Evolutionary conservation across 2,329 filamentous ascomycete genomes (phyloP).

Genomic region (Mollisiaceae sp.): DNA sequence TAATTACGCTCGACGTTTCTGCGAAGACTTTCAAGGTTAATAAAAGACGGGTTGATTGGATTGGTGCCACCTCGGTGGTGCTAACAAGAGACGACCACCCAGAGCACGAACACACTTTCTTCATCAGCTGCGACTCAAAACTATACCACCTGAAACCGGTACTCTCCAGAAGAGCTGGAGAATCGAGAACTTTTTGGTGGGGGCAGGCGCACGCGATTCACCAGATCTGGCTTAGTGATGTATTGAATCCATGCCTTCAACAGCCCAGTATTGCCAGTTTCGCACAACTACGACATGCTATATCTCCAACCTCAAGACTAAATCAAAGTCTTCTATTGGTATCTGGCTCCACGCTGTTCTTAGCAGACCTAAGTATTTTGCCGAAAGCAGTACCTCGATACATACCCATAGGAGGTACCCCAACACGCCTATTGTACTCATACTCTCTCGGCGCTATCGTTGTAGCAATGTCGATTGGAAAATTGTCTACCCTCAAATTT

Average conservation of each 20-base stretch:
- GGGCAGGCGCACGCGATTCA: conserved; percentile 31
- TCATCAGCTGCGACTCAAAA: conserved; percentile 56
- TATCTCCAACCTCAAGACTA: conserved; percentile 20
- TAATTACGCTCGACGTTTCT: conserved; percentile 34
- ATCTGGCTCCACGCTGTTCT: conserved; percentile 54
- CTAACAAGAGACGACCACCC: conserved; percentile 34
- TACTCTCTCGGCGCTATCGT: conserved; percentile 57
- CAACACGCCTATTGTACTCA: conserved; percentile 58
- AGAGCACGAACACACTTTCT: conserved; percentile 40
- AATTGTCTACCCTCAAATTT: conserved; percentile 57
- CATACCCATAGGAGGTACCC: conserved; percentile 48
- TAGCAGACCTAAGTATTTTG: conserved; percentile 57
- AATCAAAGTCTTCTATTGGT: conserved; percentile 52
- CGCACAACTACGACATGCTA: conserved; percentile 48
- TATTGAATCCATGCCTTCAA: conserved; percentile 50
- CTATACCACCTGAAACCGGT: conserved; percentile 42
- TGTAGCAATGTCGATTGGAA: conserved; percentile 50
- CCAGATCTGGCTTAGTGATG: conserved; percentile 58
- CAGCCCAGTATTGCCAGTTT: conserved; percentile 56
- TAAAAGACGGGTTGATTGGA: conserved; percentile 28
- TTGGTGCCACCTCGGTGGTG: conserved; percentile 38
- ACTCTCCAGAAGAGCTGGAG: background rate
- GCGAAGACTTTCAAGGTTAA: conserved; percentile 21
- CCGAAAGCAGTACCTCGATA: conserved; percentile 55
- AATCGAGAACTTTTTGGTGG: background rate